phyloP scores from a whole-genome alignment of 345 rosid genomes.

The Mallotus nudiflorus region DNA sequence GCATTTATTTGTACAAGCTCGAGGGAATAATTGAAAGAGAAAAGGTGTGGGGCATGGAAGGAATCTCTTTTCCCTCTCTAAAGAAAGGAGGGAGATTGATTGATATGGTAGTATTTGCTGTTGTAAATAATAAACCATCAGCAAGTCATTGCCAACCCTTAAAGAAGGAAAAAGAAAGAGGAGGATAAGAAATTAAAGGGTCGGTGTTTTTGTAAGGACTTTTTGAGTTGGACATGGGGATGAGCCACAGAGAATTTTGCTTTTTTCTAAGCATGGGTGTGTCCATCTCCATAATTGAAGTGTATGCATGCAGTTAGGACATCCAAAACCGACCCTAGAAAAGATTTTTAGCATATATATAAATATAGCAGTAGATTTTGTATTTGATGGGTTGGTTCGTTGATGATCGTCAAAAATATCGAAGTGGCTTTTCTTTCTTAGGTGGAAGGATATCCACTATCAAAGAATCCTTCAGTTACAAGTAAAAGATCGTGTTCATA shows the following conservation, averaged over 20 bases:
- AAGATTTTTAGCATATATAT: slow-evolving; percentile 9
- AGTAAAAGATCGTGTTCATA: slow-evolving; percentile 43
- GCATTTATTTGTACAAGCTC: slow-evolving; percentile 38
- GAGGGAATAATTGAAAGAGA: slow-evolving; percentile 56
- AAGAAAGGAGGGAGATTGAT: background rate
- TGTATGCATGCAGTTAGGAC: slow-evolving; percentile 9
- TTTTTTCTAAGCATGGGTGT: slow-evolving; percentile 29
- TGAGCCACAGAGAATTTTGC: slow-evolving; percentile 37
- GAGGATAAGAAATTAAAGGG: slow-evolving; percentile 8
- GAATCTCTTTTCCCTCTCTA: slow-evolving; percentile 46
- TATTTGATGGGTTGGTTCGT: background rate
- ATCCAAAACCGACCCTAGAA: slow-evolving; percentile 43
- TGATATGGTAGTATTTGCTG: slow-evolving; percentile 7
- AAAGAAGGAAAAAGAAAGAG: slow-evolving; percentile 16
- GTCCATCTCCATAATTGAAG: slow-evolving; percentile 21
- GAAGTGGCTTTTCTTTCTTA: slow-evolving; percentile 23
- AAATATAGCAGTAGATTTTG: background rate
- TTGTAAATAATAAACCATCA: slow-evolving; percentile 10
- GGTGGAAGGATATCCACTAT: slow-evolving; percentile 44
- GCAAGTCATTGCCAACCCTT: slow-evolving; percentile 26
- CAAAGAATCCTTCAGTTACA: slow-evolving; percentile 51
- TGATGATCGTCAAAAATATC: slow-evolving; percentile 16
- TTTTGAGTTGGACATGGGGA: background rate
- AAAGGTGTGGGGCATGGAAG: slow-evolving; percentile 62
- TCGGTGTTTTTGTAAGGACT: slow-evolving; percentile 14